Evolutionary conservation across 495 filamentous ascomycete species (phyloP).

Genomic region (Penicillium verhagenii): DNA sequence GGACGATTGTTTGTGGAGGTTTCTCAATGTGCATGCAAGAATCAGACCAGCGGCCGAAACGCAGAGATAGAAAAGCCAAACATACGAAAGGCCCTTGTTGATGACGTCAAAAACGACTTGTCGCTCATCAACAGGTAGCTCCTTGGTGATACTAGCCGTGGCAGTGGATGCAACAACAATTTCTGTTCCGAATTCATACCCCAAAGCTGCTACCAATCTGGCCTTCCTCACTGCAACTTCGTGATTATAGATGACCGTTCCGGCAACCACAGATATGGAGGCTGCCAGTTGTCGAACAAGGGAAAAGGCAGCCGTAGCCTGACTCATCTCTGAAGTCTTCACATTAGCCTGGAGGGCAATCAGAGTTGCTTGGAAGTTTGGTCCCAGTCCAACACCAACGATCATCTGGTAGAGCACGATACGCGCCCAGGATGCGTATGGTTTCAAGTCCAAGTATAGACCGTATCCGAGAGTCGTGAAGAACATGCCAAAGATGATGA

Average conservation of each 20-base stretch:
- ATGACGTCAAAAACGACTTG: slow-evolving; percentile 2
- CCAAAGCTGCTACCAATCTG: not conserved
- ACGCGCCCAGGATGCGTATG: slow-evolving; percentile 54
- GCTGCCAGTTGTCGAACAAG: slow-evolving; percentile 38
- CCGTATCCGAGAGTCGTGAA: slow-evolving; percentile 61
- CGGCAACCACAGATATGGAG: slow-evolving; percentile 42
- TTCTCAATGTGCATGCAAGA: slow-evolving; percentile 4
- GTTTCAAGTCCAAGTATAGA: slow-evolving; percentile 59
- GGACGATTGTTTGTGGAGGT: slow-evolving; percentile 11
- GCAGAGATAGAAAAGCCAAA: slow-evolving; percentile 5
- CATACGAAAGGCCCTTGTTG: slow-evolving; percentile 3
- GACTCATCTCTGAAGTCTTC: slow-evolving; percentile 31
- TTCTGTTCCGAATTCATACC: not conserved
- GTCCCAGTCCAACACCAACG: slow-evolving; percentile 58
- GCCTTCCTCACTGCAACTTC: not conserved
- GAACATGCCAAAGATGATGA: slow-evolving; percentile 56
- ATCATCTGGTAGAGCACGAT: slow-evolving; percentile 57
- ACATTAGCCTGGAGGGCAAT: slow-evolving; percentile 45
- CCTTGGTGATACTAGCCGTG: not conserved
- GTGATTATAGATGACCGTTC: slow-evolving; percentile 33
- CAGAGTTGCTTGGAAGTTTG: slow-evolving; percentile 61
- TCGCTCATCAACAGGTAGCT: not conserved
- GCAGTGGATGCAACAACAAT: slow-evolving; percentile 4
- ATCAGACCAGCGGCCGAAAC: not conserved
- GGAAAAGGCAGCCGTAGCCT: slow-evolving; percentile 37